Base-by-base conservation (phyloP, 768 basidiomycete species). In the Hypholoma fasciculare region DNA sequence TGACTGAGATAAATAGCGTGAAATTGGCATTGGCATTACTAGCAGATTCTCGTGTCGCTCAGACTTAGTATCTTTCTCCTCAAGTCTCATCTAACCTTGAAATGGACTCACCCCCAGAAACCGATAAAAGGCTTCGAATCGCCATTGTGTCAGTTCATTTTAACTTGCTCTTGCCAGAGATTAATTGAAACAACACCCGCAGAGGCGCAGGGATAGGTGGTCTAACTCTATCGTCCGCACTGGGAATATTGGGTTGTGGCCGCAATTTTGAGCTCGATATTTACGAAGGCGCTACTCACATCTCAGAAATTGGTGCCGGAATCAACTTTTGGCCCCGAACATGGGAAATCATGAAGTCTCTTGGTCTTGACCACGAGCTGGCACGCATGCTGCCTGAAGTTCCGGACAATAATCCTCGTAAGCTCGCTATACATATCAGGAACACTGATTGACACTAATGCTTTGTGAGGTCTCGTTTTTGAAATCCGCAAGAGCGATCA, bases 231-330 rank as follows among this genome's bases (percentile, higher is more conserved):
- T 63, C 66, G 19, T 60, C 57, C 0, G 66, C 66, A 6, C 54
- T 69, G 14, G 57, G 56, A 12, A 56, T 54, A 16, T 20, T 66
- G 55, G 66, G 64, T 13, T 52, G 58, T 7, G 57, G 63, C n/a
- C 54, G 58, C 52, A 62, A 60, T 1, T 59, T 72, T 8, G 67
- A 73, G 1, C 67, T 81, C 4, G 71, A 75, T n/a, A 60, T 82
- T 13, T 82, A 78, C 59, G 80, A 82, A 52, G 70, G 76, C 8
- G 68, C 78, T 2, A 61, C 74, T 0, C 63, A 64, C 19, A 71
- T 82, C 36, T 70, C 72, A 2, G 76, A 78, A 44, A 67, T 78
- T 43, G 80, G 81, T 7, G 80, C 79, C 19, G 80, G 80, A 0
- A 74, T 82, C 48, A 70, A 68, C 3, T 61, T 79, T 7, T 80